Base-by-base conservation (phyloP, 1,284 basidiomycete species). In the Cystobasidiaceae sp. region DNA sequence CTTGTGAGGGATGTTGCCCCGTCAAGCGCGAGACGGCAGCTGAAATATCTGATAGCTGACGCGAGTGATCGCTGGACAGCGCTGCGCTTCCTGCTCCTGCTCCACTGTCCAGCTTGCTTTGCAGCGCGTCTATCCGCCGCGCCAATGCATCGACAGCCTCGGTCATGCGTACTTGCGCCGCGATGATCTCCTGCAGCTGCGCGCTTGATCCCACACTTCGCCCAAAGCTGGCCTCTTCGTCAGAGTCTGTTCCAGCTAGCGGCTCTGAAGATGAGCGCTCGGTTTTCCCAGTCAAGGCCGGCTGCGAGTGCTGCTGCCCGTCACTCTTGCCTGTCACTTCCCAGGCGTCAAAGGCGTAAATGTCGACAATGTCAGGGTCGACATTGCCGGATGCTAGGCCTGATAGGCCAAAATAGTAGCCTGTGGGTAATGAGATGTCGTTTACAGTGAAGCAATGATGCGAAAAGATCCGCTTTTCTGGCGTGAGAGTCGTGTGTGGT, bases 361-460 rank as follows among this genome's bases (percentile, higher is more conserved):
- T 66, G 23, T 75, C 74, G 37, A 75, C 62, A 23, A 61, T 59
- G 45, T 75, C 74, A 15, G 73, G 72, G 52, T 75, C 74, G 15
- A 70, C 69, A 48, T 70, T 71, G 27, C 71, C 73, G 39, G 68
- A 70, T 7, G 73, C 74, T 39, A 75, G 65, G 6, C 67, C 73
- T 4, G 73, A 69, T 23, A 75, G 25, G 21, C 74, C 74, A 48
- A 75, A 34, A 51, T 72, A 65, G 21, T 57, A 56, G 3, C 70
- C 69, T 7, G 66, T 54, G 0, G 72, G 66, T 33, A 75, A 65
- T 17, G 52, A 68, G 33, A 75, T 63, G 27, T 69, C 70, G 11
- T 67, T 46, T 23, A 74, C 67, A 11, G 57, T 67, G 62, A 75
- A 73, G 67, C 74, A 75, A 65, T 74, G 72, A 67, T 74, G 73